Percentiles rank a stretch among this genome's conserved stretches.
Conservation (phyloP, 805 yeast genomes). For the Sugiyamaella floridensis region DNA sequence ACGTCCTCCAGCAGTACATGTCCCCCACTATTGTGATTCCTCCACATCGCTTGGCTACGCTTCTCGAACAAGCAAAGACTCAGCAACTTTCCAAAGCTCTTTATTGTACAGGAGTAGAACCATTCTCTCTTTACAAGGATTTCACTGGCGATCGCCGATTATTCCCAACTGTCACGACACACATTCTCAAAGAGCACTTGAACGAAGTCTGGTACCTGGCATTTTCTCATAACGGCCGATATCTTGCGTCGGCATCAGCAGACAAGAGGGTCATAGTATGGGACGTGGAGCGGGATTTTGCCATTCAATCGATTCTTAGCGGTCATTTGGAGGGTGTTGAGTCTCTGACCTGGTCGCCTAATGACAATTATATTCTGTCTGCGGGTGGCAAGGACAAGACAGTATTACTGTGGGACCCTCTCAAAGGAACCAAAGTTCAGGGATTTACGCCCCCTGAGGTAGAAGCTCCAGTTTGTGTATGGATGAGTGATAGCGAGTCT, state of each 20-base stretch:
- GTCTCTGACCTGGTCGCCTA: conserved; percentile 68
- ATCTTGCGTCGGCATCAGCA: conserved; percentile 68
- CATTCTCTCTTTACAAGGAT: conserved; percentile 34
- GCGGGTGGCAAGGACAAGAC: conserved; percentile 61
- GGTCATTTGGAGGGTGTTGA: conserved; percentile 35
- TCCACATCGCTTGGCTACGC: conserved; percentile 42
- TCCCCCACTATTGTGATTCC: conserved; percentile 51
- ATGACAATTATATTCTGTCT: conserved; percentile 58
- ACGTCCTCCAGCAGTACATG: conserved; percentile 39
- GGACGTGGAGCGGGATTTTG: conserved; percentile 39
- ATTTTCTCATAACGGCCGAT: conserved; percentile 71
- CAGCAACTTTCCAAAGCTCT: conserved; percentile 38
- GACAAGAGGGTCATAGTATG: conserved; percentile 61
- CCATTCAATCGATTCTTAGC: conserved; percentile 29
- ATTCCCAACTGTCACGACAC: conserved; percentile 35
- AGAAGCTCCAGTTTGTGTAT: conserved; percentile 42
- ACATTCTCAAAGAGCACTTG: conserved; percentile 44
- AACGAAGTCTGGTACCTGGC: conserved; percentile 81
- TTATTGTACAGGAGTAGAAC: conserved; percentile 15
- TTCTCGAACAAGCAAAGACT: conserved; percentile 45
- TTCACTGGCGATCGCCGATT: conserved; percentile 23
- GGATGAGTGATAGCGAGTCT: conserved; percentile 50
- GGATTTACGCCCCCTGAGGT: conserved; percentile 32
- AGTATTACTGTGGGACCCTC: conserved; percentile 62
- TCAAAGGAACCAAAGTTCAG: conserved; percentile 30